A percentile compares a stretch with the other conserved stretches of the same genome.
These are phyloP conservation scores for Claviceps digitariae DNA, from an alignment of 2,329 filamentous ascomycete genomes.

Conservation along the genomic window DNA sequence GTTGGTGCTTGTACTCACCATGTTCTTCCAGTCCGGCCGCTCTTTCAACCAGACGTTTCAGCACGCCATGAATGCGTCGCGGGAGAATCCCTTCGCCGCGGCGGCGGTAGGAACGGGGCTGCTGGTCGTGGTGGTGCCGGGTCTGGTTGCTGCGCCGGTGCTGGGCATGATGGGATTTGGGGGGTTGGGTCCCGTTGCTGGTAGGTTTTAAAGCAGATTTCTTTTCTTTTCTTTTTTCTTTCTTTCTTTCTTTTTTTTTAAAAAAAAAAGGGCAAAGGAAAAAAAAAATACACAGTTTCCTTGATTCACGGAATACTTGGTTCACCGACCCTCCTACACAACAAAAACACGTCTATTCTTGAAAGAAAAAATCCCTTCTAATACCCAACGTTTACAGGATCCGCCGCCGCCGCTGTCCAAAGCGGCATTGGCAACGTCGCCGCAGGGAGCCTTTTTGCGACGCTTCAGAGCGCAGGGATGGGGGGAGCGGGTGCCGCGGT, in stretches of 20 bases:
- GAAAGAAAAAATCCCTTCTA: no score
- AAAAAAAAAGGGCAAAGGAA: no score
- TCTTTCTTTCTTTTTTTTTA: not conserved
- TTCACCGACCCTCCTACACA: no score
- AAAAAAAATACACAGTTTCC: no score
- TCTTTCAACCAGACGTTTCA: not conserved
- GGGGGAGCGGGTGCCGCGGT: conserved; percentile 15
- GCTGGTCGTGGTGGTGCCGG: not conserved
- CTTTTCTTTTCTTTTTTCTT: no score
- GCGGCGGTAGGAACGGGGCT: not conserved
- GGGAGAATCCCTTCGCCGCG: not conserved
- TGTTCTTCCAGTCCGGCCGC: not conserved
- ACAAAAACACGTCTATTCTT: no score
- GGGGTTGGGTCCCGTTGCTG: not conserved
- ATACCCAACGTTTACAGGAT: no score
- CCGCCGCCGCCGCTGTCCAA: conserved; percentile 7
- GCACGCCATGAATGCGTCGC: not conserved
- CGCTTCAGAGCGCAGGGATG: conserved; percentile 18
- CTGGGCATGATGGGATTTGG: not conserved
- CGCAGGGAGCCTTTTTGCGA: conserved; percentile 14
- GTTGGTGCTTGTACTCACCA: no score
- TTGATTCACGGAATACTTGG: no score
- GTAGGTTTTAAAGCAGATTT: no score
- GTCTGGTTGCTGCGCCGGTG: not conserved
- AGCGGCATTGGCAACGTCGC: conserved; percentile 16